Conservation (phyloP, 2,329 filamentous ascomycete species). For the Paramyrothecium roridum region DNA sequence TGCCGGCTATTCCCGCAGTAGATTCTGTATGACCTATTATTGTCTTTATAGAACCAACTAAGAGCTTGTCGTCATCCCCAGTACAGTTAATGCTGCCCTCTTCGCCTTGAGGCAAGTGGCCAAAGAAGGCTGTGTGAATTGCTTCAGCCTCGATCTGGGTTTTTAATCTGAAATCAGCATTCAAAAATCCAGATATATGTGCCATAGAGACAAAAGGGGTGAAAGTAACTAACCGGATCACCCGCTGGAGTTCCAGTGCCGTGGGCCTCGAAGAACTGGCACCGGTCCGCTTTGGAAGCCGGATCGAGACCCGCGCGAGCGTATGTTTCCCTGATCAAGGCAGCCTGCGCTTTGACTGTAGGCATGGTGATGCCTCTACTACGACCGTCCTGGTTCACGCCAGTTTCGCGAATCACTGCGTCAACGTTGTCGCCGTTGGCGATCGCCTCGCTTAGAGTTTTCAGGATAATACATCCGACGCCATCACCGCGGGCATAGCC, state of each 20-base stretch:
- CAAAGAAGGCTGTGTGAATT: constrained; percentile 37
- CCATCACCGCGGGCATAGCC: constrained; percentile 47
- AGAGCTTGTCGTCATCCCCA: too few species aligned
- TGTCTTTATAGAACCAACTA: constrained; percentile 8
- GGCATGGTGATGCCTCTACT: constrained; percentile 42
- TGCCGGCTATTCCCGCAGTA: constrained; percentile 16
- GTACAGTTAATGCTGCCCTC: too few species aligned
- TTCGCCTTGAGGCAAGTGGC: neutral
- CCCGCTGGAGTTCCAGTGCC: constrained; percentile 39
- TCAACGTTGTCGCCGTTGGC: constrained; percentile 29
- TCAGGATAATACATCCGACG: constrained; percentile 36
- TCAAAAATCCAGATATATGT: too few species aligned
- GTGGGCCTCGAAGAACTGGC: constrained; percentile 43
- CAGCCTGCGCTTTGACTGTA: too few species aligned
- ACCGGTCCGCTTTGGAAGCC: constrained; percentile 16
- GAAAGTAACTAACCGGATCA: too few species aligned
- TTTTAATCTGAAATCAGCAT: too few species aligned
- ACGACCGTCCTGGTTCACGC: constrained; percentile 34
- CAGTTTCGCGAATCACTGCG: constrained; percentile 31
- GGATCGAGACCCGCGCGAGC: constrained; percentile 30
- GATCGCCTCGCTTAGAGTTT: constrained; percentile 35
- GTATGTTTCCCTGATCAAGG: constrained; percentile 35
- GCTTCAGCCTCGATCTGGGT: constrained; percentile 34
- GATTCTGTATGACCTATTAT: constrained; percentile 17
- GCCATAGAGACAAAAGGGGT: too few species aligned